Base-by-base conservation (phyloP, 441 rosid genomes). In the Erodium chrysanthum region DNA sequence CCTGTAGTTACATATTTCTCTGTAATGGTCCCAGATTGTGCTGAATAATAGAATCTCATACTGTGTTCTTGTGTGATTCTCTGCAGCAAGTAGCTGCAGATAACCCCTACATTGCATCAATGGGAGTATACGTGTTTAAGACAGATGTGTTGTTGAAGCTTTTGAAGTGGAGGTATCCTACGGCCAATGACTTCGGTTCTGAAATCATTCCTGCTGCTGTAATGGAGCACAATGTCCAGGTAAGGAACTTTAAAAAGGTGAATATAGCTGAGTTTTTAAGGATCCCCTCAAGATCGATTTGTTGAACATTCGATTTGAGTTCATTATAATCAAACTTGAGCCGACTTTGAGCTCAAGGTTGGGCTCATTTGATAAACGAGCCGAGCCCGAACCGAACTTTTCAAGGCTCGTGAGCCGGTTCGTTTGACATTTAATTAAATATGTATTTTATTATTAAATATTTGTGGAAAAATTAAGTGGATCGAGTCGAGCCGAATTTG, bases 161-260 rank as follows among this genome's bases (percentile, higher is more conserved):
- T 77, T 69, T 91, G 71, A 88, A 86, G 73, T 70, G 84, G 86
- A 79, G 85, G 69, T 94, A 77, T 81, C 98, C 96, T 12, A 85
- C 83, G 59, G 77, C 91, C 60, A 84, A 91, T 74, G 97, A 91
- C 82, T 94, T 91, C 66, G 97, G 97, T 23, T 94, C 97, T 54
- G 98, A 94, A 74, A 74, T 91, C 70, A 91, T 94, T 68, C 98
- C 97, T 64, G 91, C 96, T 20, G 88, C 98, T 25, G 87, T 94
- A 25, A 78, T 42, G 81, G 98, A 91, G 74, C 85, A 86, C 25
- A 72, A 85, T 78, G 94, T 91, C 71, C 92, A 85, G 69, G 98
- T 89, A 81, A 71, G 84, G 70, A 5, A 46, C 7, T 5, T 46
- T 15, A 2, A n/a, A 46, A 10, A 46, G 50, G 14, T n/a, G 14